Conservation (phyloP, 257 asterid genomes). For the Solanum habrochaites region DNA sequence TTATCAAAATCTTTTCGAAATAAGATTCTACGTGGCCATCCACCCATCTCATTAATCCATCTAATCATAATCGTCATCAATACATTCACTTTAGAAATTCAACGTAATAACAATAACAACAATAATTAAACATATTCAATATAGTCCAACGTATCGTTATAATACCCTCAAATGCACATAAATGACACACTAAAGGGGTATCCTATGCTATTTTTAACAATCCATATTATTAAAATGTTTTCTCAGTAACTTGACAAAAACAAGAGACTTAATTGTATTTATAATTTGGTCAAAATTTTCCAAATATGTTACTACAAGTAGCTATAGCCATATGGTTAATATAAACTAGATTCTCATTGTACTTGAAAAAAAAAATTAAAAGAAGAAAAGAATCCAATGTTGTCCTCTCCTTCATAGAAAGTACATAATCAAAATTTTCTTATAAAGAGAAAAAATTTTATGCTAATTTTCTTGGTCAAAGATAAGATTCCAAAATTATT, state of each 20-base stretch:
- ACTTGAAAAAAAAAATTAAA: neutral
- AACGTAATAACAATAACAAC: neutral
- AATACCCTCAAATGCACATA: neutral
- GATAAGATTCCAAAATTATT: neutral
- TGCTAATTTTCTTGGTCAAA: neutral
- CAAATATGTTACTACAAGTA: neutral
- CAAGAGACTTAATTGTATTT: neutral
- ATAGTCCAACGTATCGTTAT: neutral
- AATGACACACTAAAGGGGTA: neutral
- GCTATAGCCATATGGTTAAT: neutral
- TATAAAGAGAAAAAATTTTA: neutral
- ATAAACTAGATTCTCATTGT: neutral
- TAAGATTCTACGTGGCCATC: neutral
- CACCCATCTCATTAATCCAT: neutral
- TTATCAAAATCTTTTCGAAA: neutral
- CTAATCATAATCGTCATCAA: neutral
- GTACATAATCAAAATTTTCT: neutral
- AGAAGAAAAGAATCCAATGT: neutral
- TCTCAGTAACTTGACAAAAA: neutral
- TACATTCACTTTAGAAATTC: neutral
- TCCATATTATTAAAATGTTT: neutral
- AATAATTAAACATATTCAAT: neutral
- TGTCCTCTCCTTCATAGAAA: neutral
- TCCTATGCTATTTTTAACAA: neutral
- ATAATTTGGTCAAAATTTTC: neutral